Base-by-base conservation (phyloP, 441 rosid species). In the Erodium moschatum region DNA sequence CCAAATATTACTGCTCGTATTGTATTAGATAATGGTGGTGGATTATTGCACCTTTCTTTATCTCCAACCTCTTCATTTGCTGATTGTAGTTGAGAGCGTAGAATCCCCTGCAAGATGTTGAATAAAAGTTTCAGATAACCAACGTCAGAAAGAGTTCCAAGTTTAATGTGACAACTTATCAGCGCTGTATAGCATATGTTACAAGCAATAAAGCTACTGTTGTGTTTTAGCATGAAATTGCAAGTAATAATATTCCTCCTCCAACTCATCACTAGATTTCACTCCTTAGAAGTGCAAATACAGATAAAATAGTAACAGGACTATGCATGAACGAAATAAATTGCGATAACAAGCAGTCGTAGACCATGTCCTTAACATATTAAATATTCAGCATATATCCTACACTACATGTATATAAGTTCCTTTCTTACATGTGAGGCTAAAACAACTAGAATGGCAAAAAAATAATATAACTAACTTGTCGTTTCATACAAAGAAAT, bases 81-180 rank as follows among this genome's bases (percentile, higher is more conserved):
- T 69, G 96, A 79, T 70, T 90, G 92, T 67, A 95, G 86, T 77
- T 89, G 97, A 69, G 95, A 85, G 19, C 97, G 90, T 64, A 92
- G 81, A 73, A 82, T 82, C 64, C 93, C 98, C 98, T 95, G 84
- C 72, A 75, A 72, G 69, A 83, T 50, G 35, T 69, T 69, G 52
- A 74, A 66, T 69, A 64, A 69, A 75, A 38, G 62, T 70, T 20
- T 65, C 24, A 31, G 48, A 68, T 31, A 19, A 64, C 58, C 31
- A 70, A 77, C 24, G 0, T 68, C 9, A 58, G 40, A 18, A 69
- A 69, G 27, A 65, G 67, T 44, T 8, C 21, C n/a, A 44, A 70
- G 20, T 18, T 48, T 48, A 67, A 71, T 18, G 24, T 19, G 56
- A 52, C 27, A 62, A 61, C 40, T 61, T 48, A 7, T 58, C 9